Conservation (phyloP, 441 rosid genomes). For the Macaranga tanarius region DNA sequence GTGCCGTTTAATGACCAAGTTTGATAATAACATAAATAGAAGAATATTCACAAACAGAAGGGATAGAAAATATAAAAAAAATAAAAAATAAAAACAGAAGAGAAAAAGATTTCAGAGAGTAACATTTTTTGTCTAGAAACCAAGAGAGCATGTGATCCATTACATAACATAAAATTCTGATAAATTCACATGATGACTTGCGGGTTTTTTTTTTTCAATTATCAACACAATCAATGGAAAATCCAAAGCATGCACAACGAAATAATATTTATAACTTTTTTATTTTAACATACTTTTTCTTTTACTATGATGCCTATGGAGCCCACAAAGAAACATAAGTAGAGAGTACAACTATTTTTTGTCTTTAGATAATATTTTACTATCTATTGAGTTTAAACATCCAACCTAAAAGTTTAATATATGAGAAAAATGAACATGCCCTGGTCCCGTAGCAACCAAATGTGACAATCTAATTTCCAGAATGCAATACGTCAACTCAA, state of each 20-base stretch:
- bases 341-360: not conserved
- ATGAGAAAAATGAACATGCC: not conserved
- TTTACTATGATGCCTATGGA: not conserved
- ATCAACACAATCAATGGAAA: not conserved
- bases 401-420: not conserved
- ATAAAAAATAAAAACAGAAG: too few species aligned
- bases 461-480: not conserved
- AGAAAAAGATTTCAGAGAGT: not conserved
- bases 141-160: not conserved
- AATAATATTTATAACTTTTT: not conserved
- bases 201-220: not conserved
- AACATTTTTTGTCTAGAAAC: not conserved
- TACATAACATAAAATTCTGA: not conserved
- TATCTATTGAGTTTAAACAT: not conserved
- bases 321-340: not conserved
- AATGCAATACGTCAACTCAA: not conserved
- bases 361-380: not conserved
- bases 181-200: not conserved
- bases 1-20: not conserved
- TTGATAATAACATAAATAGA: not conserved
- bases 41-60: not conserved
- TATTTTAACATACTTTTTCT: not conserved
- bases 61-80: too few species aligned
- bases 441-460: constrained; percentile 3
- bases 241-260: not conserved